A percentile compares a stretch with the other conserved stretches of the same genome.
phyloP scores from a whole-genome alignment of 2,329 filamentous ascomycete species.

The Fusarium liriodendri region DNA sequence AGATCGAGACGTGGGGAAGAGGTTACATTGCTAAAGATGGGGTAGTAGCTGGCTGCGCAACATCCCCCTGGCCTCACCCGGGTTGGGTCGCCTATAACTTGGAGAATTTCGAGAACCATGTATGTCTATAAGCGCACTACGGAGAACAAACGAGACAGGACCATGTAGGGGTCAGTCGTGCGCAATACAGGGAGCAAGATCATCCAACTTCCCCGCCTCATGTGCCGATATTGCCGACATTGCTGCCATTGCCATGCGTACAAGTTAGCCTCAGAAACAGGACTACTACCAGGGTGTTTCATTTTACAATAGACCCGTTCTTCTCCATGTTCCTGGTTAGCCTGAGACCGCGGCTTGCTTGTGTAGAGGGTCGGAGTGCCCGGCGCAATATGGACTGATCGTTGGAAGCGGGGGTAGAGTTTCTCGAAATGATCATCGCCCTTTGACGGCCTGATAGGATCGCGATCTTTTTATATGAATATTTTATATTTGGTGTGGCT shows the following conservation, averaged over 20 bases:
- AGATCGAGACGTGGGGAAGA: background rate
- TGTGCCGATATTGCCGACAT: background rate
- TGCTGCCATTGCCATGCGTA: background rate
- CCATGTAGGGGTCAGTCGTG: background rate
- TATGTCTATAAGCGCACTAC: background rate
- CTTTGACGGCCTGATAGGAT: too few relatives aligned
- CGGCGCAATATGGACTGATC: too few relatives aligned
- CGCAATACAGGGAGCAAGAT: background rate
- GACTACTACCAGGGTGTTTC: background rate
- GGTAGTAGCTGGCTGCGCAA: background rate
- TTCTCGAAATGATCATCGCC: too few relatives aligned
- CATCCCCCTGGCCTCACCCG: background rate
- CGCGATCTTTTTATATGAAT: too few relatives aligned
- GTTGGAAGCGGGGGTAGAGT: too few relatives aligned
- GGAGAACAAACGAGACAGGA: background rate
- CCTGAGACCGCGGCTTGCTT: background rate
- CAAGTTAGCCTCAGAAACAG: background rate
- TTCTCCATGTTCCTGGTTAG: background rate
- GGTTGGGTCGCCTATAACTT: background rate
- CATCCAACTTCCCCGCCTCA: background rate
- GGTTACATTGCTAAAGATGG: background rate
- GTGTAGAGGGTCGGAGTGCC: too few relatives aligned
- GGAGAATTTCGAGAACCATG: background rate
- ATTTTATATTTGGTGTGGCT: too few relatives aligned
- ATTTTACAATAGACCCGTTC: background rate